Base-by-base conservation (phyloP, 768 basidiomycete genomes). In the Suillus subluteus region DNA sequence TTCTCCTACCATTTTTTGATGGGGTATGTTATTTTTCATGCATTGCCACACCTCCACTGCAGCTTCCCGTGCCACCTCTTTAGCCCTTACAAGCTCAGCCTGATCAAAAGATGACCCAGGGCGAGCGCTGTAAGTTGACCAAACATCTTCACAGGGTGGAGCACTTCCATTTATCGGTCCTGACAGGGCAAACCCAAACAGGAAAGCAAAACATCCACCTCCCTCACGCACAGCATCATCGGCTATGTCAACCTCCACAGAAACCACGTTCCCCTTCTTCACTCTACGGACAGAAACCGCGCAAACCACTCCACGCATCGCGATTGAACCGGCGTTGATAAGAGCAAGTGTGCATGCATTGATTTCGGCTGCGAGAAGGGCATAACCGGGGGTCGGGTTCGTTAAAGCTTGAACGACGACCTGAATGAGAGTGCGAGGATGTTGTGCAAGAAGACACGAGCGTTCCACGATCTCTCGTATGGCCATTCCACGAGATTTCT, bases 401-500 rank as follows among this genome's bases (percentile, higher is more conserved):
- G 77, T 71, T 1, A 93, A 80, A 3, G 84, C 81, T 75, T 95
- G 94, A 0, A 91, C 82, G 1, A 92, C 89, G n/a, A 95, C 81
- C 70, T 94, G 93, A 3, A 94, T 80, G 12, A 93, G 82, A 3
- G 91, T 88, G 16, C 94, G 81, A 9, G 94, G 94, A 66, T 89
- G 84, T 58, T 86, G 84, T 5, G 83, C 80, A 58, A 94, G 84
- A n/a, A 93, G 78, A 46, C 93, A 79, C 0, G 86, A 81, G 6
- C 91, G 90, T 16, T 85, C 77, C 35, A 95, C 75, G 15, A 88
- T 80, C 6, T 85, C 77, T 23, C 86, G 84, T 62, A 95, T 81
- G 1, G 80, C 80, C 8, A 83, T 75, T 0, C 84, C 84, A 44
- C 88, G 75, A 0, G 86, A 79, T 73, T 90, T 93, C 41, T 91